These are phyloP conservation scores for Zymoseptoria ardabiliae DNA, from an alignment of 2,329 filamentous ascomycete genomes.

Conservation along the genomic window DNA sequence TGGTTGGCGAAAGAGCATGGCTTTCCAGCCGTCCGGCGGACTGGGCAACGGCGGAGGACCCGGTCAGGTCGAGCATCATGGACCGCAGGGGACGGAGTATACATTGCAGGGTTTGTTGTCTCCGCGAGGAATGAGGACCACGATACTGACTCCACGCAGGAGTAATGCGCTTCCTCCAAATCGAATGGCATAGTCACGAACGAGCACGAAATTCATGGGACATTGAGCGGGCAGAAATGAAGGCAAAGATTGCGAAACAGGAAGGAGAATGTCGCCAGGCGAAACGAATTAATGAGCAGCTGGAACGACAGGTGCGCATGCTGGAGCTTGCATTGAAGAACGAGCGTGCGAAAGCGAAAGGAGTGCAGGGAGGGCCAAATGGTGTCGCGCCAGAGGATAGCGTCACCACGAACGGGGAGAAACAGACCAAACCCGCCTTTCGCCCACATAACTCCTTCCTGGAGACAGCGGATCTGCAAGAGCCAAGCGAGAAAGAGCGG, in stretches of 20 bases:
- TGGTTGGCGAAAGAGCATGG: slow-evolving; percentile 41
- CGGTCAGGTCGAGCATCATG: slow-evolving; percentile 40
- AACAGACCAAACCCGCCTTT: slow-evolving; percentile 28
- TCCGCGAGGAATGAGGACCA: neutral
- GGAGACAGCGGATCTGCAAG: slow-evolving; percentile 39
- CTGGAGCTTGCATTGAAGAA: slow-evolving; percentile 82
- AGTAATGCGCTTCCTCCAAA: slow-evolving; percentile 98
- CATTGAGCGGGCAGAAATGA: slow-evolving; percentile 98
- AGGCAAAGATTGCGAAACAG: slow-evolving; percentile 86
- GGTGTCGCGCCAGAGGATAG: slow-evolving; percentile 25
- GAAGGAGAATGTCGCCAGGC: slow-evolving; percentile 83
- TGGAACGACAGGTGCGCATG: slow-evolving; percentile 85
- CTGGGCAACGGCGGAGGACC: slow-evolving; percentile 51
- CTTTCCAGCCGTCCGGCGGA: slow-evolving; percentile 62
- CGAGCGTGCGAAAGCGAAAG: slow-evolving; percentile 60
- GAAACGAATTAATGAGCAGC: slow-evolving; percentile 78
- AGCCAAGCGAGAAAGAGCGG: slow-evolving; percentile 44
- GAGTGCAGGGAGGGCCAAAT: slow-evolving; percentile 13
- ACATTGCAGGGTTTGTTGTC: slow-evolving; percentile 57
- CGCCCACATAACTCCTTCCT: slow-evolving; percentile 46
- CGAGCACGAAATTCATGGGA: slow-evolving; percentile 97
- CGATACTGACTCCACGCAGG: slow-evolving; percentile 45
- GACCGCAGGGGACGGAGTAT: slow-evolving; percentile 59
- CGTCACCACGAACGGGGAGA: slow-evolving; percentile 11
- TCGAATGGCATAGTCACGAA: slow-evolving; percentile 98